Evolutionary conservation across 176 grass and related monocot genomes (phyloP), one percentile per base, ranked within the genome.

Genomic region (Saccharum spontaneum): DNA sequence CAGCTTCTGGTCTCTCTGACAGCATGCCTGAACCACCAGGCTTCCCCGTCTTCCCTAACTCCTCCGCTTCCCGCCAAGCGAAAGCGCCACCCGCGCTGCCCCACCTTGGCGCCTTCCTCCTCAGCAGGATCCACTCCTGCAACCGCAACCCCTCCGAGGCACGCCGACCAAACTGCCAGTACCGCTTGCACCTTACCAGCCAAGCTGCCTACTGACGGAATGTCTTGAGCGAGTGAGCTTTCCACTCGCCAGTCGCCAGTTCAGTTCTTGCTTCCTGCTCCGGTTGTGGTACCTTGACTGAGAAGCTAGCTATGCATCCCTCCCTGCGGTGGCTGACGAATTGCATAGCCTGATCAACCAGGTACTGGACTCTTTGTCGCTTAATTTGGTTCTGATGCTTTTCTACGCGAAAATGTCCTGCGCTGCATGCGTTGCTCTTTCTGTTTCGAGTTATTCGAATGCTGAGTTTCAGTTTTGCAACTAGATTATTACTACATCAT

Each of bases 71-170:
- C 36, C 39, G 7, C 71, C 26, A n/a, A n/a, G 36, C 61, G 79
- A 87, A 90, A 79, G 88, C 69, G 22, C 74, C 84, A 90, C 39
- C 77, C 57, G 18, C 84, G 44, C 88, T 78, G 84, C 86, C 81
- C 68, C 68, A 18, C 24, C 8, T 77, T 10, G 50, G 74, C 34
- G 33, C 8, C 68, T 48, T 61, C 15, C 36, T 66, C 79, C 74
- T 37, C 33, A 7, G 8, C 50, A 57, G 33, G 26, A 18, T 67
- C 14, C 3, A 6, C 14, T 74, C 71, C 41, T 30, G 71, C 23
- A 76, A 18, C 62, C 0, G 16, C 46, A 62, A 9, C 31, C 14
- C n/a, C 50, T 54, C 17, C 50, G 7, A 54, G 50, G 50, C 6
- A 54, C 63, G 17, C 64, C 72, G 83, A 71, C 41, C 78, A 67